phyloP scores from a whole-genome alignment of 257 asterid species.

The Dorcoceras hygrometricum region DNA sequence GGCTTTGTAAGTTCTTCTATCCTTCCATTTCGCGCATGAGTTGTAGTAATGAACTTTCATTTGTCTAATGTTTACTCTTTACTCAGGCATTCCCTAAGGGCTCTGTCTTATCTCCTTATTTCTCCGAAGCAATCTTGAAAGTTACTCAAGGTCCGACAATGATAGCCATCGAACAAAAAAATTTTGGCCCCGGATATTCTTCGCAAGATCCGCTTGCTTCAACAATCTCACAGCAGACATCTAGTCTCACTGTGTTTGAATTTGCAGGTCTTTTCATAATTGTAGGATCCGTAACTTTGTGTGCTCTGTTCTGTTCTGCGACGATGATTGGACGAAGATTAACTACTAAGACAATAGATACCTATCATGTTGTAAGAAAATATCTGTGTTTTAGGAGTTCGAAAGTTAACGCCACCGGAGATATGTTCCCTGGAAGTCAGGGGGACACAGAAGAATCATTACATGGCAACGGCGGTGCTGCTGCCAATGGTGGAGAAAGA shows the following conservation, averaged over 20 bases:
- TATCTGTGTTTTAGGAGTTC: conserved; percentile 10
- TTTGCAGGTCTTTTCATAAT: conserved; percentile 56
- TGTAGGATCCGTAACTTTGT: conserved; percentile 34
- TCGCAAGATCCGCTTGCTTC: conserved; percentile 37
- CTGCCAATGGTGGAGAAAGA: conserved; percentile 9
- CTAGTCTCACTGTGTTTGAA: conserved; percentile 37
- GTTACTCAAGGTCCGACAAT: conserved; percentile 39
- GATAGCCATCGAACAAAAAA: conserved; percentile 28
- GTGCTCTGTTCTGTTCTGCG: conserved; percentile 39
- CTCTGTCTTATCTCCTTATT: conserved; percentile 33
- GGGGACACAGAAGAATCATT: too few species aligned
- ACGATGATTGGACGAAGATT: conserved; percentile 31
- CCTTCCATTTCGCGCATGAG: too few species aligned
- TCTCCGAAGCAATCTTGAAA: conserved; percentile 47
- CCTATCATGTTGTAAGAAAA: conserved; percentile 13
- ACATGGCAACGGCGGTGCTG: too few species aligned
- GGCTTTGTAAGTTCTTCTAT: conserved; percentile 44
- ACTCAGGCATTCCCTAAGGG: conserved; percentile 46
- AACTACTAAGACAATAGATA: background rate
- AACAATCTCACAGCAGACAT: conserved; percentile 35
- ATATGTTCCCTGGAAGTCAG: background rate
- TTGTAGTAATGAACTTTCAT: too few species aligned
- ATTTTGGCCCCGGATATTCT: conserved; percentile 44
- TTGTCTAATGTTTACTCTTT: too few species aligned
- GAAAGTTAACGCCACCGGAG: background rate